A percentile compares a stretch with the other conserved stretches of the same genome.
Evolutionary conservation across 495 filamentous ascomycete species (phyloP).

Genomic region (Neurospora pannonica): DNA sequence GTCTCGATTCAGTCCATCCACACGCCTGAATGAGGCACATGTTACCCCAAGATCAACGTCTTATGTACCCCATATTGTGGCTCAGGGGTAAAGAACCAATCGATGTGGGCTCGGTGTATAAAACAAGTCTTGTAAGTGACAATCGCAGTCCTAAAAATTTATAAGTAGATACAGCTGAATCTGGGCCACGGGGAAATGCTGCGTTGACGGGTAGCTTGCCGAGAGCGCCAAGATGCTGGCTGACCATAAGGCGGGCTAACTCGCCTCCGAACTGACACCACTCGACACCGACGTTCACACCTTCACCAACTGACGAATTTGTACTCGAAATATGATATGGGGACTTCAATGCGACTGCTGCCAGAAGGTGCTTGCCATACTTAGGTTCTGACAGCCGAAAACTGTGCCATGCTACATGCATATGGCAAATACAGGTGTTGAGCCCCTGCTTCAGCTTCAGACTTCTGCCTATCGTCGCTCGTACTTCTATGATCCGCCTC

Average conservation of each 20-base stretch:
- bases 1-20: background rate
- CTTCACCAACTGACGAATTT: background rate
- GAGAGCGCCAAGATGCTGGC: background rate
- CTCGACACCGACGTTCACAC: background rate
- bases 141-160: background rate
- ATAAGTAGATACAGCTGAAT: background rate
- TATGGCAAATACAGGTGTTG: background rate
- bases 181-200: background rate
- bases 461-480: background rate
- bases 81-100: background rate
- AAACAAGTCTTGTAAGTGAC: background rate
- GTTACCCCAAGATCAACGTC: background rate
- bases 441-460: background rate
- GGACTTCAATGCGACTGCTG: background rate
- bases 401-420: background rate
- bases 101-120: background rate
- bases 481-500: background rate
- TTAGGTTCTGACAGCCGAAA: background rate
- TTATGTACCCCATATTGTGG: background rate
- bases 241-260: background rate
- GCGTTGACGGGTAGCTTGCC: background rate
- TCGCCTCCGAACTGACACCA: background rate
- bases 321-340: background rate
- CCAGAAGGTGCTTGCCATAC: background rate
- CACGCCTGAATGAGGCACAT: background rate